Conservation (phyloP, 139 green algal genomes). For the Asterochloris erici region DNA sequence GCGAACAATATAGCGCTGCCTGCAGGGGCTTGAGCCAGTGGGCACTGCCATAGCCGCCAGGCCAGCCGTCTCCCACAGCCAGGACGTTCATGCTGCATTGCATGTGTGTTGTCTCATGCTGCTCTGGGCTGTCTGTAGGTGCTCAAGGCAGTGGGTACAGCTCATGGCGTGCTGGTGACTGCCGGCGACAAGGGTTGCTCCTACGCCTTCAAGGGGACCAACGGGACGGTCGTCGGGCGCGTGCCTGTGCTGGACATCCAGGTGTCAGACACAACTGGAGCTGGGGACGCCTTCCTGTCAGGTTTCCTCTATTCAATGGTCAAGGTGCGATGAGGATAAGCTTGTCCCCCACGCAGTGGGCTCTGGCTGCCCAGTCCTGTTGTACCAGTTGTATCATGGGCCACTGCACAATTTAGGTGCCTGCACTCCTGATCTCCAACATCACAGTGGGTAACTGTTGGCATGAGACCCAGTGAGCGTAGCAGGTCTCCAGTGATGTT, state of each 20-base stretch:
- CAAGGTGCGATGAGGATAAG: not conserved
- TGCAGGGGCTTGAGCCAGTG: too few relatives aligned
- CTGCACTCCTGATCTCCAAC: not conserved
- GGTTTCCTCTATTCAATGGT: conserved; percentile 62
- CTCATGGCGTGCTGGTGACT: conserved; percentile 73
- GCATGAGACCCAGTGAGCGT: too few relatives aligned
- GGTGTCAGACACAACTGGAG: conserved; percentile 84
- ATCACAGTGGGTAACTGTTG: too few relatives aligned
- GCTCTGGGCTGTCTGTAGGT: conserved; percentile 36
- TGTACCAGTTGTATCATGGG: not conserved
- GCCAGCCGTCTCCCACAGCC: too few relatives aligned
- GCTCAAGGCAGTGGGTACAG: conserved; percentile 41
- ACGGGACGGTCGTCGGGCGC: conserved; percentile 43
- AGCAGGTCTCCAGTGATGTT: too few relatives aligned
- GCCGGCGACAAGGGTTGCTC: conserved; percentile 67
- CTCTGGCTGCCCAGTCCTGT: too few relatives aligned
- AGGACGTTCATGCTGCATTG: too few relatives aligned
- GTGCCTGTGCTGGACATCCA: conserved; percentile 65
- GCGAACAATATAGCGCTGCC: too few relatives aligned
- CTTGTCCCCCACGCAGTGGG: too few relatives aligned
- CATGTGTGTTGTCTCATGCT: not conserved
- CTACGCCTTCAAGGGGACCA: conserved; percentile 61
- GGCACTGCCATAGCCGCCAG: too few relatives aligned
- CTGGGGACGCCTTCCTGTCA: conserved; percentile 84
- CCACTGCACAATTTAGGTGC: not conserved